Percentiles rank a stretch among this genome's conserved stretches.
phyloP scores from a whole-genome alignment of 192 early-diverging fungal genomes.

The Geranomyces michiganensis region DNA sequence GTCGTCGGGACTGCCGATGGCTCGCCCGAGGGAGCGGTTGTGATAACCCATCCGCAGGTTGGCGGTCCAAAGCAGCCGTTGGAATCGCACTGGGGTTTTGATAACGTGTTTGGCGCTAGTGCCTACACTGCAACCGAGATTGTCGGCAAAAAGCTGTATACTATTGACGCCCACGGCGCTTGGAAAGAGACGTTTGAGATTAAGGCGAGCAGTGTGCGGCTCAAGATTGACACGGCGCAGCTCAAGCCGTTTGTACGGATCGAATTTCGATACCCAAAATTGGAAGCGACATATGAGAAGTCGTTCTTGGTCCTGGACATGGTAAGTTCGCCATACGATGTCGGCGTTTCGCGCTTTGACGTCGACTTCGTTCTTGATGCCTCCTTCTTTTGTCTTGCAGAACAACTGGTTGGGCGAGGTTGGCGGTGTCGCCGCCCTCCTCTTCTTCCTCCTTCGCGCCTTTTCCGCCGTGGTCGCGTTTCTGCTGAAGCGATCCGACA shows the following conservation, averaged over 20 bases:
- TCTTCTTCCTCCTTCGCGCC: constrained; percentile 39
- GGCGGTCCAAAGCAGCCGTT: background rate
- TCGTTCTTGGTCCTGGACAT: constrained; percentile 47
- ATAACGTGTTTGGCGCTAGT: constrained; percentile 45
- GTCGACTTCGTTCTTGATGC: background rate
- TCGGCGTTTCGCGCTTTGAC: background rate
- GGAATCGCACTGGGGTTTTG: constrained; percentile 27
- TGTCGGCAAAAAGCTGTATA: constrained; percentile 43
- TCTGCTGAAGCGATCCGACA: constrained; percentile 40
- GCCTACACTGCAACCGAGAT: constrained; percentile 41
- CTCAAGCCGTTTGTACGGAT: constrained; percentile 29
- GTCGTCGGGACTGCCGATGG: constrained; percentile 27
- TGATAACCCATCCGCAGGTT: constrained; percentile 37
- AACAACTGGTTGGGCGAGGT: constrained; percentile 56
- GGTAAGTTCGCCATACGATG: constrained; percentile 34
- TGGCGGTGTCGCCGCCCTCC: constrained; percentile 43
- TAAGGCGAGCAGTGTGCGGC: constrained; percentile 38
- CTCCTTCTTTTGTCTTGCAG: constrained; percentile 25
- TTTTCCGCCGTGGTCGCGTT: constrained; percentile 32
- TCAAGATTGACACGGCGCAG: constrained; percentile 30
- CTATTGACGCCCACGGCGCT: constrained; percentile 32
- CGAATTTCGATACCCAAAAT: constrained; percentile 45
- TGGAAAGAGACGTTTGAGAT: constrained; percentile 39
- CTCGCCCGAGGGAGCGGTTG: constrained; percentile 30
- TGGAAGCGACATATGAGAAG: constrained; percentile 52